phyloP scores from a whole-genome alignment of 345 rosid genomes.

The Cardamine chenopodiifolia region DNA sequence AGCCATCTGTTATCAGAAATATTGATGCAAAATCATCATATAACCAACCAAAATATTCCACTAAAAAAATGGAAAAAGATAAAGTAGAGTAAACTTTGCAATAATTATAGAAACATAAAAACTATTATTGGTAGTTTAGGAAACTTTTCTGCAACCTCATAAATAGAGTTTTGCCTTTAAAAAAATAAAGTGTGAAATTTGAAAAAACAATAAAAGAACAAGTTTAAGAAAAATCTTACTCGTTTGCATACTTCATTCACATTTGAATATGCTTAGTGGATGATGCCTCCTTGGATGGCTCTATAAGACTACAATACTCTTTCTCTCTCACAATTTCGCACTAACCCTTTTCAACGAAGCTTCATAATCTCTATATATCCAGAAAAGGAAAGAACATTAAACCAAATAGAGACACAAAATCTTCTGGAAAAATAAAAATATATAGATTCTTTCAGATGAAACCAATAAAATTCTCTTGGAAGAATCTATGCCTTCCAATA shows the following conservation, averaged over 20 bases:
- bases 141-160: constrained; percentile 7
- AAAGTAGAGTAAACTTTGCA: background rate
- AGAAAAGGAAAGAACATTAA: constrained; percentile 1
- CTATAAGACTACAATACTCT: constrained; percentile 35
- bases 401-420: constrained; percentile 24
- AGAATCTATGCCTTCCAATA: constrained; percentile 43
- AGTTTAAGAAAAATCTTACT: constrained; percentile 27
- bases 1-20: constrained; percentile 1
- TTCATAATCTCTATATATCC: constrained; percentile 40
- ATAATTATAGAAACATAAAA: background rate
- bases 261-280: constrained; percentile 9
- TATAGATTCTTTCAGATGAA: constrained; percentile 29
- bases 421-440: background rate
- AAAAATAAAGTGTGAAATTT: constrained; percentile 5
- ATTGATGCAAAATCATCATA: background rate
- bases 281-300: constrained; percentile 30
- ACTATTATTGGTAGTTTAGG: background rate
- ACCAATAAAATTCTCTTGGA: constrained; percentile 42
- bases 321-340: constrained; percentile 24
- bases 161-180: background rate
- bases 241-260: constrained; percentile 12
- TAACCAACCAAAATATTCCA: constrained; percentile 6
- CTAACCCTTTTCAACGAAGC: constrained; percentile 36
- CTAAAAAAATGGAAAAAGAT: background rate
- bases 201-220: background rate